Evolutionary conservation across 768 basidiomycete genomes (phyloP).

Genomic region (Coprinopsis cinerea): DNA sequence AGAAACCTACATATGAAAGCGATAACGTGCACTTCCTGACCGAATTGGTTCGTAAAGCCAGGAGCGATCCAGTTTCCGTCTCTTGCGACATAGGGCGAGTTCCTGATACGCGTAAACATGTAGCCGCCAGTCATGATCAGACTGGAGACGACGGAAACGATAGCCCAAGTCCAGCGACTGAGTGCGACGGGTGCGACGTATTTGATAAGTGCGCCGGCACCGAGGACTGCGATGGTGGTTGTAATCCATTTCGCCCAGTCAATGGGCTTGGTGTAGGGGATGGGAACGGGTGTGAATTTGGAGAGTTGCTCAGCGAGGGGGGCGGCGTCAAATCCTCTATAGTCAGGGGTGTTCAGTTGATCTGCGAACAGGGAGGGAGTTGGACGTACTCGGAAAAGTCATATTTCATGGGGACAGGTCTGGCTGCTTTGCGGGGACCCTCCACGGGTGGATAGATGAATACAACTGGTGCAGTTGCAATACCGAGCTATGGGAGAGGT

Average conservation of each 20-base stretch:
- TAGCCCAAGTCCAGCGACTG: slow-evolving; percentile 77
- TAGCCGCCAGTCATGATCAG: slow-evolving; percentile 88
- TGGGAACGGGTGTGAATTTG: slow-evolving; percentile 66
- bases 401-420: slow-evolving; percentile 52
- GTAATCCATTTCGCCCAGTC: slow-evolving; percentile 59
- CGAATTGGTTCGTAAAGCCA: slow-evolving; percentile 87
- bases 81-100: slow-evolving; percentile 58
- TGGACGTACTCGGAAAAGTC: slow-evolving; percentile 67
- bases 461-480: slow-evolving; percentile 82
- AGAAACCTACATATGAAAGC: slow-evolving; percentile 71
- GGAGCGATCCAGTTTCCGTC: slow-evolving; percentile 77
- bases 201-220: slow-evolving; percentile 45
- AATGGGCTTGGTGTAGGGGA: slow-evolving; percentile 79
- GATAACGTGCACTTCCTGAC: slow-evolving; percentile 88
- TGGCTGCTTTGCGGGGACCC: slow-evolving; percentile 61
- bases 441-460: slow-evolving; percentile 66
- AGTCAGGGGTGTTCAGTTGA: neutral
- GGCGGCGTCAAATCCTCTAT: slow-evolving; percentile 77
- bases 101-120: slow-evolving; percentile 95
- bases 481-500: slow-evolving; percentile 51
- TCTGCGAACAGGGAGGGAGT: neutral
- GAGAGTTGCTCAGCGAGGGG: slow-evolving; percentile 74
- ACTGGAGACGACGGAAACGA: slow-evolving; percentile 47
- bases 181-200: slow-evolving; percentile 60
- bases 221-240: slow-evolving; percentile 38